Evolutionary conservation across 192 early-diverging fungal genomes (phyloP).

Genomic region (Spinellus fusiger): DNA sequence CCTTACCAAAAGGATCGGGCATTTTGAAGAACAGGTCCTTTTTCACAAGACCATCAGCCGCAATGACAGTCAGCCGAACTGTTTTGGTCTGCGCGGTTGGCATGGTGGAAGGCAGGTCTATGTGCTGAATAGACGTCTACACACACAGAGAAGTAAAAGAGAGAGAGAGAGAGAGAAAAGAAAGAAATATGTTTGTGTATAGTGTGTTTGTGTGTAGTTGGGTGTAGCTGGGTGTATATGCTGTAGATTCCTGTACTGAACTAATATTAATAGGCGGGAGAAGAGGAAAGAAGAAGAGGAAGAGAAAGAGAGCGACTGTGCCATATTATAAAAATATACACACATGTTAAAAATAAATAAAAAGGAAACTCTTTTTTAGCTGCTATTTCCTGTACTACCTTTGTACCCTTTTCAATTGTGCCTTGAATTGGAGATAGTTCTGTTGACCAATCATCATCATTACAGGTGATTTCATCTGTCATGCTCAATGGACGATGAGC

Average conservation of each 20-base stretch:
- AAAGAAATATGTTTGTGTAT: background rate
- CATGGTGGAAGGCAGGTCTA: background rate
- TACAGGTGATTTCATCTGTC: background rate
- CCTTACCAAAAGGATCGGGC: slow-evolving; percentile 73
- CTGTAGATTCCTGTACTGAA: too few relatives aligned
- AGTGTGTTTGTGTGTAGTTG: background rate
- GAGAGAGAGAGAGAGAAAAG: background rate
- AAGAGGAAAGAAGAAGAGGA: background rate
- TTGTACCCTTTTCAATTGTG: background rate
- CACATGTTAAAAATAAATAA: background rate
- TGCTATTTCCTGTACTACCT: background rate
- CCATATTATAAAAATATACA: background rate
- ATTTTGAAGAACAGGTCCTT: slow-evolving; percentile 82
- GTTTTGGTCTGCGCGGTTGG: slow-evolving; percentile 62
- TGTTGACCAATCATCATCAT: background rate
- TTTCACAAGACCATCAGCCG: slow-evolving; percentile 87
- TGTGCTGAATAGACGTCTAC: background rate
- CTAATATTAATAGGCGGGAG: background rate
- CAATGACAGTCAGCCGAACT: slow-evolving; percentile 83
- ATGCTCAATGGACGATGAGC: too few relatives aligned
- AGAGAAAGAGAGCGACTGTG: background rate
- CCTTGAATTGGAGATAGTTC: background rate
- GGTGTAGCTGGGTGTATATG: too few relatives aligned
- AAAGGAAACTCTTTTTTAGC: background rate
- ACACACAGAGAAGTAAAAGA: background rate